These are phyloP conservation scores for Scheffersomyces ergatensis DNA, from an alignment of 805 yeast genomes.

Conservation along the genomic window DNA sequence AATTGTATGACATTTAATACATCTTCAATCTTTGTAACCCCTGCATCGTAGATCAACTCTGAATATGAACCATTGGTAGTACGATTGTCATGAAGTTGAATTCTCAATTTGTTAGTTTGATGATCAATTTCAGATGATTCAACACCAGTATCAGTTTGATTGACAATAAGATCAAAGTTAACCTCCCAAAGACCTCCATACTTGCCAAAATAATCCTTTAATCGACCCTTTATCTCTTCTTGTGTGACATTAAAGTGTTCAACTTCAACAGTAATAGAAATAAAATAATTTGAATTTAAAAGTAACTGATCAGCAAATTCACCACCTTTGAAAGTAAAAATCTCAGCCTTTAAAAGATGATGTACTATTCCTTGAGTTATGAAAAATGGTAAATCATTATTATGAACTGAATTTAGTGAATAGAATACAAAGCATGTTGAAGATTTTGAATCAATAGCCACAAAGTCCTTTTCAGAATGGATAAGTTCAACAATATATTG, in stretches of 20 bases:
- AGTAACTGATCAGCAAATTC: not conserved
- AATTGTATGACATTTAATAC: not conserved
- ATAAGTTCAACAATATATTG: slow-evolving; percentile 35
- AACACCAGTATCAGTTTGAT: too few species aligned
- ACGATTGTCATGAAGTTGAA: too few species aligned
- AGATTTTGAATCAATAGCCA: slow-evolving; percentile 39
- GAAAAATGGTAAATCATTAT: slow-evolving; percentile 62
- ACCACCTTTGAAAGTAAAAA: slow-evolving; percentile 2
- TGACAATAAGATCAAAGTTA: too few species aligned
- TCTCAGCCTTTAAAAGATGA: slow-evolving; percentile 28
- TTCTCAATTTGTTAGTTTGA: too few species aligned
- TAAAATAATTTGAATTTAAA: too few species aligned
- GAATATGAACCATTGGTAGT: too few species aligned
- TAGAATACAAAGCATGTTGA: slow-evolving; percentile 41
- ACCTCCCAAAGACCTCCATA: not conserved
- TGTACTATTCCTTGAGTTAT: slow-evolving; percentile 46
- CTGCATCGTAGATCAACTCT: too few species aligned
- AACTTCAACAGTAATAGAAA: too few species aligned
- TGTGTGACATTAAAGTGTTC: not conserved
- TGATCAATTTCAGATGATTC: too few species aligned
- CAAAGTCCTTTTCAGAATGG: slow-evolving; percentile 41
- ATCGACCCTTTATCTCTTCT: not conserved
- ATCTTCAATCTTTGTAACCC: too few species aligned
- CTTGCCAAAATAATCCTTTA: not conserved
- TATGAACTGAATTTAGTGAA: slow-evolving; percentile 42